Conservation (phyloP, 2,329 filamentous ascomycete genomes). For the Apiospora kogelbergensis region DNA sequence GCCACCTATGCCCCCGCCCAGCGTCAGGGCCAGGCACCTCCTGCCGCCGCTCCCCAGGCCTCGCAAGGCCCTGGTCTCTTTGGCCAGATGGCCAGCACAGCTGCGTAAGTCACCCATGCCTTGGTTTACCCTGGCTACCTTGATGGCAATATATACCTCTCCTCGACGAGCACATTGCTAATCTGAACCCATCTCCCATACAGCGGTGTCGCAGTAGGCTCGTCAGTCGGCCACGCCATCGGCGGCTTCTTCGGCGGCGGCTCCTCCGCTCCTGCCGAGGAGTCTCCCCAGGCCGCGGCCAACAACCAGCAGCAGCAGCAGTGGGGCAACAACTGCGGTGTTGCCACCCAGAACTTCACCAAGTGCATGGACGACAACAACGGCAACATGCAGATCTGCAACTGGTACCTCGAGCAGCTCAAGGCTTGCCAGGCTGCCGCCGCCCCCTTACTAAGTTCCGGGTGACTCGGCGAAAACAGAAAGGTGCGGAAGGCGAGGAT, state of each 20-base stretch:
- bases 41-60: conserved; percentile 44
- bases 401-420: conserved; percentile 97
- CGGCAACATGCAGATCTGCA: conserved; percentile 93
- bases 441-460: conserved; percentile 61
- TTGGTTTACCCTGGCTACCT: neutral
- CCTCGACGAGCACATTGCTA: neutral
- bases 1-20: conserved; percentile 59
- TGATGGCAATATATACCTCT: neutral
- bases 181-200: neutral
- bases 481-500: conserved; percentile 11
- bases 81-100: conserved; percentile 95
- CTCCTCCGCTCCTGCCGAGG: conserved; percentile 57
- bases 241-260: conserved; percentile 84
- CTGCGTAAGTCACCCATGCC: conserved; percentile 71
- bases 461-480: neutral
- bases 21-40: conserved; percentile 49
- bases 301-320: conserved; percentile 51
- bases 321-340: conserved; percentile 69
- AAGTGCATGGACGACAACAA: conserved; percentile 95
- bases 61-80: conserved; percentile 81
- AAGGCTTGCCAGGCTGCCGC: conserved; percentile 84
- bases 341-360: conserved; percentile 82
- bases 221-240: conserved; percentile 91
- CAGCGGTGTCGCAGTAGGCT: conserved; percentile 95
- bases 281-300: conserved; percentile 44